Conservation (phyloP, 1,284 basidiomycete genomes). For the Hemileia vastatrix region DNA sequence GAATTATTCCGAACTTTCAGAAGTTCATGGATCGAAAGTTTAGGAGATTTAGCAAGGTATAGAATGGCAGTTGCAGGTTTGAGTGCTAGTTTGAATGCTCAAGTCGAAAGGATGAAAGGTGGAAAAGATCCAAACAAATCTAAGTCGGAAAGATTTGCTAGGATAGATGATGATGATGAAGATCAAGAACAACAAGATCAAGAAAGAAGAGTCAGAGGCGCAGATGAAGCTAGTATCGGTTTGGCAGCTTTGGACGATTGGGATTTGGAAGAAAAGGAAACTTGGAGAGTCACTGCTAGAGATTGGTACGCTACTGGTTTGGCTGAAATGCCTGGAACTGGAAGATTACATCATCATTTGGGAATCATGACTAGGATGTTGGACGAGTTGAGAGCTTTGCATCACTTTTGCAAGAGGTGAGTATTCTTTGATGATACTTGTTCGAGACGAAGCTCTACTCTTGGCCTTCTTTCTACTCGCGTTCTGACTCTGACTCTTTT, state of each 20-base stretch:
- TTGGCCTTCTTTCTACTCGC: slow-evolving; percentile 1
- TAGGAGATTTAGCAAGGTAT: slow-evolving; percentile 89
- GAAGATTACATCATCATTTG: slow-evolving; percentile 84
- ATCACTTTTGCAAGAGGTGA: slow-evolving; percentile 88
- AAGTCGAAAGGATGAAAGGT: slow-evolving; percentile 50
- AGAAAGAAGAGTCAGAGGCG: slow-evolving; percentile 13
- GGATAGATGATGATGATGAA: slow-evolving; percentile 20
- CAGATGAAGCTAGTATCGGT: slow-evolving; percentile 58
- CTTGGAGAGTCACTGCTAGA: slow-evolving; percentile 76
- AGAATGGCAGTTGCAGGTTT: slow-evolving; percentile 69
- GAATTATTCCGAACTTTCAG: slow-evolving; percentile 61
- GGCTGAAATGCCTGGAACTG: slow-evolving; percentile 75
- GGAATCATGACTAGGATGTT: slow-evolving; percentile 71
- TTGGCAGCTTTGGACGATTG: slow-evolving; percentile 71
- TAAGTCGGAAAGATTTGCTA: too few relatives aligned
- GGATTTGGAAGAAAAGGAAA: slow-evolving; percentile 82
- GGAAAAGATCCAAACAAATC: background rate
- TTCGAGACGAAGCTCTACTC: background rate
- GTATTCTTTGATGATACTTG: slow-evolving; percentile 30
- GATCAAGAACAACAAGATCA: slow-evolving; percentile 5
- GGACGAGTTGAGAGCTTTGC: slow-evolving; percentile 74
- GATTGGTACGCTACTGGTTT: slow-evolving; percentile 87
- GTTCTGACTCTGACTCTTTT: slow-evolving; percentile 29
- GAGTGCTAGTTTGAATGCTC: slow-evolving; percentile 33
- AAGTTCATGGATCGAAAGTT: slow-evolving; percentile 82